phyloP scores from a whole-genome alignment of 164 flowering plant genomes.

The Annona squamosa region DNA sequence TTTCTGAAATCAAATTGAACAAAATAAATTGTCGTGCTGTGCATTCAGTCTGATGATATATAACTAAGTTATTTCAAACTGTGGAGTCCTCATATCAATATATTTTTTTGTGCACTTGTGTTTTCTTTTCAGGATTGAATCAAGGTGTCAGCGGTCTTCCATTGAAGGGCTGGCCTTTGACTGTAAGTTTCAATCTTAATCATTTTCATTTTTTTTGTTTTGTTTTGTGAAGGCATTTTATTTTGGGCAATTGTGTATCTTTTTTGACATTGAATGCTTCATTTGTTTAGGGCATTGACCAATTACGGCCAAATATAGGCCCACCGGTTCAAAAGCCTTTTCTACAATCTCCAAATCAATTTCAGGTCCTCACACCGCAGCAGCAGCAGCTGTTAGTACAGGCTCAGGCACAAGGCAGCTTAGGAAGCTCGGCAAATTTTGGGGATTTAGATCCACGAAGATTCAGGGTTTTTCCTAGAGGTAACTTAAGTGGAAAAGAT shows the following conservation, averaged over 20 bases:
- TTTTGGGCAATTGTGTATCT: neutral
- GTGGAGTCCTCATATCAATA: no score
- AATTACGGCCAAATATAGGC: constrained; percentile 51
- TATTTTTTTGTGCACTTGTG: neutral
- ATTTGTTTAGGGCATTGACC: constrained; percentile 61
- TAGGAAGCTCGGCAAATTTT: constrained; percentile 51
- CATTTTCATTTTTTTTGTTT: neutral
- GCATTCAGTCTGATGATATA: no score
- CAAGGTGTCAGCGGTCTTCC: constrained; percentile 70
- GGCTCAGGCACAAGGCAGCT: constrained; percentile 66
- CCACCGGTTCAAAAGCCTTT: constrained; percentile 65
- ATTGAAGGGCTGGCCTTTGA: constrained; percentile 78
- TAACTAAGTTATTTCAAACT: no score
- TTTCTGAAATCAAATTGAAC: no score
- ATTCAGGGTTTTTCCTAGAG: constrained; percentile 55
- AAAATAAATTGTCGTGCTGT: no score
- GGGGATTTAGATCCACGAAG: constrained; percentile 60
- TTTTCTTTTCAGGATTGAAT: constrained; percentile 40
- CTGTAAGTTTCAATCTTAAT: constrained; percentile 3
- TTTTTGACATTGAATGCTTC: neutral
- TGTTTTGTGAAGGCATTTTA: neutral
- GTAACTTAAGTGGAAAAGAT: constrained; percentile 55
- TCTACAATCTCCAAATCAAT: constrained; percentile 53
- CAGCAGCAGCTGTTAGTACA: constrained; percentile 72
- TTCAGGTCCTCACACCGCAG: constrained; percentile 49